Conservation (phyloP, 2,329 filamentous ascomycete genomes). For the Aspergillus sp. region DNA sequence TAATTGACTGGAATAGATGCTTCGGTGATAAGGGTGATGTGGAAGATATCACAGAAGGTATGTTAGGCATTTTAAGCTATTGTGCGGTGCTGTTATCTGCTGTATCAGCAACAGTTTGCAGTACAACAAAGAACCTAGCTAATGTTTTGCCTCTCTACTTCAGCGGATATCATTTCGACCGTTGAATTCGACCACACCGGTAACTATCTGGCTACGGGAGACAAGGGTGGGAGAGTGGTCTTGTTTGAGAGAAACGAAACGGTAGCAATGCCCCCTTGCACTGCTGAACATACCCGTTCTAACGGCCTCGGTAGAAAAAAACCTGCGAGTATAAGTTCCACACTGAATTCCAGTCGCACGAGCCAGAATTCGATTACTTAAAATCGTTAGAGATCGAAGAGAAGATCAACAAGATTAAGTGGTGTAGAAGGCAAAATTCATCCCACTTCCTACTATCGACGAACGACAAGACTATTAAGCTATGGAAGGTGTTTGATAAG, state of each 20-base stretch:
- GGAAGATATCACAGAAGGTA: slow-evolving; percentile 96
- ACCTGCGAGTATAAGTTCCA: slow-evolving; percentile 99
- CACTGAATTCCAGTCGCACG: slow-evolving; percentile 98
- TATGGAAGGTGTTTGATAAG: slow-evolving; percentile 99
- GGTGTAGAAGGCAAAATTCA: slow-evolving; percentile 96
- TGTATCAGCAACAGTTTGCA: too few species aligned
- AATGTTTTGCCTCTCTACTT: slow-evolving; percentile 4
- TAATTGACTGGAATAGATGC: slow-evolving; percentile 58
- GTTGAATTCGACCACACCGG: slow-evolving; percentile 51
- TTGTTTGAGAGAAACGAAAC: slow-evolving; percentile 77
- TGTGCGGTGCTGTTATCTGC: too few species aligned
- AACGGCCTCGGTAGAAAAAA: slow-evolving; percentile 70
- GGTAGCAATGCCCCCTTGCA: slow-evolving; percentile 44
- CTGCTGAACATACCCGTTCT: slow-evolving; percentile 17
- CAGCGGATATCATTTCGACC: slow-evolving; percentile 49
- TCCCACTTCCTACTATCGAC: slow-evolving; percentile 97
- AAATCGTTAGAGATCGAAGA: slow-evolving; percentile 99
- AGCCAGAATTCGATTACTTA: slow-evolving; percentile 98
- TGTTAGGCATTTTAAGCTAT: slow-evolving; percentile 6
- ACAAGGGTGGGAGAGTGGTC: slow-evolving; percentile 49
- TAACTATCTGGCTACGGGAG: slow-evolving; percentile 49
- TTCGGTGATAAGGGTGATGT: slow-evolving; percentile 99
- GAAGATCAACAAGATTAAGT: slow-evolving; percentile 99
- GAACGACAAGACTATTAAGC: slow-evolving; percentile 99
- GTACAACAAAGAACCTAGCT: not conserved